Evolutionary conservation across 306 rosid species (phyloP).

Genomic region (Fagus sylvatica): DNA sequence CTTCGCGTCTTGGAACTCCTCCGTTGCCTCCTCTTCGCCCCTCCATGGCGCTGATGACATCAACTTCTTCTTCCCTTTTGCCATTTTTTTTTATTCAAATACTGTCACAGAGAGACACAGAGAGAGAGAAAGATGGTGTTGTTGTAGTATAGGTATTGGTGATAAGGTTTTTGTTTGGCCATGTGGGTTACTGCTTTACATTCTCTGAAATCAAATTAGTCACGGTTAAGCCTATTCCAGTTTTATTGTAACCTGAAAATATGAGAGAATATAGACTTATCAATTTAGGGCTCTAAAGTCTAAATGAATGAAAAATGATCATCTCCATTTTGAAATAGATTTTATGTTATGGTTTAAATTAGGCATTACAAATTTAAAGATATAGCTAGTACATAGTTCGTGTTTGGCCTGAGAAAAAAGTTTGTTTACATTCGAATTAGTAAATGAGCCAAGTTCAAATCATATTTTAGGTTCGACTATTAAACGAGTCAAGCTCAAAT

Average conservation of each 20-base stretch:
- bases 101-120: not conserved
- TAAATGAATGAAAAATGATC: too few relatives aligned
- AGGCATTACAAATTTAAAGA: too few relatives aligned
- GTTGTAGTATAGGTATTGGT: not conserved
- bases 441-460: too few relatives aligned
- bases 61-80: slow-evolving; percentile 62
- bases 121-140: not conserved
- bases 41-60: slow-evolving; percentile 97
- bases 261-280: too few relatives aligned
- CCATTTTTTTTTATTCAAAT: slow-evolving; percentile 12
- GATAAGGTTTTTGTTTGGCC: slow-evolving; percentile 3
- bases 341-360: too few relatives aligned
- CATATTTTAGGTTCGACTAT: too few relatives aligned
- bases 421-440: too few relatives aligned
- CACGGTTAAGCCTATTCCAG: not conserved
- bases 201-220: not conserved
- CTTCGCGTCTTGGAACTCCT: slow-evolving; percentile 64
- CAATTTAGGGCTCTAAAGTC: too few relatives aligned
- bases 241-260: not conserved
- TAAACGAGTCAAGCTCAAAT: too few relatives aligned
- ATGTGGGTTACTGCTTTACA: not conserved
- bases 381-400: too few relatives aligned
- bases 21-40: slow-evolving; percentile 50
- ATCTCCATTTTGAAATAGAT: too few relatives aligned
- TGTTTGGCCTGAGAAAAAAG: too few relatives aligned